These are phyloP conservation scores for Mycena sanguinolenta DNA, from an alignment of 768 basidiomycete genomes.

Conservation along the genomic window DNA sequence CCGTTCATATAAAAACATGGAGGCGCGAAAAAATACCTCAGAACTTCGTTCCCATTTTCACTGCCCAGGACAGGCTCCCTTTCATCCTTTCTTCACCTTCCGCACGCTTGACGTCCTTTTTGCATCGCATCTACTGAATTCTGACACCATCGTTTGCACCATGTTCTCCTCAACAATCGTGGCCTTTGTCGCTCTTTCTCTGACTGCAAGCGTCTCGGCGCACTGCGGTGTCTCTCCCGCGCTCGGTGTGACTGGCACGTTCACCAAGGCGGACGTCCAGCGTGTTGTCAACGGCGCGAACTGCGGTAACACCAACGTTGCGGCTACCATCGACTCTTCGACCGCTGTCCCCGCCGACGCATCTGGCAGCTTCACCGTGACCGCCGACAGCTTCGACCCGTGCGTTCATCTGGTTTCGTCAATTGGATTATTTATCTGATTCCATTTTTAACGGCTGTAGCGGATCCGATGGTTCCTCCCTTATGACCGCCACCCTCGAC, in stretches of 20 bases:
- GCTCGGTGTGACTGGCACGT: constrained; percentile 21
- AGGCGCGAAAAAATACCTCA: neutral
- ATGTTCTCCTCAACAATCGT: constrained; percentile 1
- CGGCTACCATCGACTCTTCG: constrained; percentile 3
- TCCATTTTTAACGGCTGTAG: neutral
- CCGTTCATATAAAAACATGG: neutral
- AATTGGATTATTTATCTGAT: neutral
- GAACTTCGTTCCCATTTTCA: constrained; percentile 10
- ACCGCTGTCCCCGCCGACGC: constrained; percentile 7
- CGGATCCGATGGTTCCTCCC: constrained; percentile 9
- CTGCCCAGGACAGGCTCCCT: constrained; percentile 17
- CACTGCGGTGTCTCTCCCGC: constrained; percentile 6
- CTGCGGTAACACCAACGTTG: constrained; percentile 13
- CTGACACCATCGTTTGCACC: neutral
- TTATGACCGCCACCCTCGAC: neutral
- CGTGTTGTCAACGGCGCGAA: neutral
- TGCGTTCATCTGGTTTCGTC: neutral
- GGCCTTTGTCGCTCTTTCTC: neutral
- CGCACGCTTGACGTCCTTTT: constrained; percentile 8
- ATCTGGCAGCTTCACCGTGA: neutral
- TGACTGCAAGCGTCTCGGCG: constrained; percentile 8
- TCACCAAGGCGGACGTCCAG: neutral
- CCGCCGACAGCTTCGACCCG: constrained; percentile 7
- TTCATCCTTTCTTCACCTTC: constrained; percentile 3
- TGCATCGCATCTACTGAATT: neutral